Evolutionary conservation across 2,329 filamentous ascomycete species (phyloP), one percentile per base, ranked within the genome.

Genomic region (Phaeosphaeria sp.): DNA sequence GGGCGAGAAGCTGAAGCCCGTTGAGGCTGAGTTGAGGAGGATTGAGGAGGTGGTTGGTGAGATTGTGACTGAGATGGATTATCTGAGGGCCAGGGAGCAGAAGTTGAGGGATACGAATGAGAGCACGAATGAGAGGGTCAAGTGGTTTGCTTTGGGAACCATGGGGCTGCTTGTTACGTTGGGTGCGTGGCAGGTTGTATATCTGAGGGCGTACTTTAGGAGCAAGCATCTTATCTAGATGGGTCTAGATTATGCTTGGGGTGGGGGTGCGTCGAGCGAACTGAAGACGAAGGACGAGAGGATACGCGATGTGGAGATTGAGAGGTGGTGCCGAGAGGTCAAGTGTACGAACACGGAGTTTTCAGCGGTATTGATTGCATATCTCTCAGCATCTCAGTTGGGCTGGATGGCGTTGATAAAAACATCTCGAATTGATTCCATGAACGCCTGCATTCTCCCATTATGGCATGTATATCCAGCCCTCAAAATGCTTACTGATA

Each of bases 61-160:
- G 82, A 88, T 98, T 64, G 94, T 97, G 49, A 80, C 80, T 63
- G 94, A 98, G 85, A 96, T 99, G 94, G 94, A 98, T 65, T 99
- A 98, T 81, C 87, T 99, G 71, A 87, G 95, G 66, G 72, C 79
- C 40, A 87, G 95, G 71, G 95, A 99, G 84, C 93, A 97, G 86
- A 96, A 92, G 84, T 86, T 99, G 71, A 86, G 95, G 77, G 94
- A 99, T 82, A 99, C 95, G 69, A 99, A 99, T 80, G 95, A 99
- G 89, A 98, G 94, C 84, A 99, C 95, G 66, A 99, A 99, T 82
- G 95, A 91, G 81, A 88, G 95, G 58, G 95, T 99, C 74, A 99
- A 98, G 84, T 98, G 92, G 93, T 99, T 99, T 80, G 94, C 94
- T 49, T 89, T 97, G 77, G 88, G 89, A 65, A 98, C 94, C 25